These are phyloP conservation scores for Phylloboletellus chloephorus DNA, from an alignment of 1,284 basidiomycete genomes.

Conservation along the genomic window DNA sequence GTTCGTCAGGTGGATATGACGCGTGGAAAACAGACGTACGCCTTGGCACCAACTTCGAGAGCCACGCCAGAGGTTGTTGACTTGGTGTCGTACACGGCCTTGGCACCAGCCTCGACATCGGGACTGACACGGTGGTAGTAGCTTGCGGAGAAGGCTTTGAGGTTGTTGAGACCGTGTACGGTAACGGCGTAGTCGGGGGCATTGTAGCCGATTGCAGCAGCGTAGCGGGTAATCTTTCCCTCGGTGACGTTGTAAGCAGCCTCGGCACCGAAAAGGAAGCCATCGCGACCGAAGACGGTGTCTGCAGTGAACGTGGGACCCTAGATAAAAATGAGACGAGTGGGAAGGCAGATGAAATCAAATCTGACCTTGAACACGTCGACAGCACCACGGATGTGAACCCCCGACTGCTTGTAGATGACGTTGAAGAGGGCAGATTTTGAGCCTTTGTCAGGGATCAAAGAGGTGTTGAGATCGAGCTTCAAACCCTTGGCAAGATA, in stretches of 20 bases:
- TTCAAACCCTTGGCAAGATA: slow-evolving; percentile 97
- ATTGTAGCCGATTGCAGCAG: slow-evolving; percentile 89
- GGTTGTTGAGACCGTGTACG: slow-evolving; percentile 91
- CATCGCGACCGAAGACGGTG: slow-evolving; percentile 92
- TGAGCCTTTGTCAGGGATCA: slow-evolving; percentile 80
- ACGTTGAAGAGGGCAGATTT: slow-evolving; percentile 82
- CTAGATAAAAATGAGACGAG: slow-evolving; percentile 36
- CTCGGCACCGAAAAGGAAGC: slow-evolving; percentile 96
- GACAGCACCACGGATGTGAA: slow-evolving; percentile 89
- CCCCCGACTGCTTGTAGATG: slow-evolving; percentile 93
- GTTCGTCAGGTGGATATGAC: neutral
- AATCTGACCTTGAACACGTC: slow-evolving; percentile 88
- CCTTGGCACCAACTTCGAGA: slow-evolving; percentile 96
- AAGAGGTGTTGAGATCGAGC: slow-evolving; percentile 83
- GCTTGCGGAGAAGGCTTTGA: slow-evolving; percentile 90
- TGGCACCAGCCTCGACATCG: slow-evolving; percentile 97
- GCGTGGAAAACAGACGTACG: slow-evolving; percentile 45
- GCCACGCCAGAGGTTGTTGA: slow-evolving; percentile 81
- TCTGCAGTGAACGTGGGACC: slow-evolving; percentile 97
- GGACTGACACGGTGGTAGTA: slow-evolving; percentile 97
- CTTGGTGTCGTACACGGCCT: slow-evolving; percentile 96
- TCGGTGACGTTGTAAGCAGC: slow-evolving; percentile 95
- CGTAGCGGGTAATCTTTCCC: slow-evolving; percentile 89
- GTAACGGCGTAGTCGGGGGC: slow-evolving; percentile 97
- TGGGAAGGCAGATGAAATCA: slow-evolving; percentile 2